Evolutionary conservation across 805 yeast genomes (phyloP), one percentile per base, ranked within the genome.

Genomic region (Candida sithepensis): DNA sequence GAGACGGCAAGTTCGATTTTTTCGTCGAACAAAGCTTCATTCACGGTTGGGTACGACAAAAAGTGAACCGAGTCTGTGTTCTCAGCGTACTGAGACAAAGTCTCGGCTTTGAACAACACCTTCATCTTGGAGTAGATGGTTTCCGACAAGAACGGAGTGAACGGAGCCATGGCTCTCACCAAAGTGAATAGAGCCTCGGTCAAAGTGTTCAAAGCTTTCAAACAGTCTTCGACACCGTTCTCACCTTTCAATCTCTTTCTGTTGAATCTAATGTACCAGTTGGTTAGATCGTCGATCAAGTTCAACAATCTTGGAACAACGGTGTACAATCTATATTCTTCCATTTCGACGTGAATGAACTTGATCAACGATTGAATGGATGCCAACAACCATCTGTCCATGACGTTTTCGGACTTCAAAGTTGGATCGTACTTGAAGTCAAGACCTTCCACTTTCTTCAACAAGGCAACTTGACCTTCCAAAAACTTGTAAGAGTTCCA

Each of bases 211-310:
- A 94, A 78, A 42, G 97, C 97, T 61, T 79, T 79, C 58, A 82
- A 68, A 60, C 97, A 85, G 65, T 94, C 99, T 47, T 82, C 85
- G 44, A 80, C 70, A 51, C 96, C 97, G 51, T 79, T 84, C 64
- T 85, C 94, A 66, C 98, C 98, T 84, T 94, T 94, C 64, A 94
- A 81, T 77, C 99, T 92, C 74, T 89, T 83, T 75, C 99, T 91
- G 76, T 94, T 94, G 71, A 94, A 88, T 70, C 99, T 85, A 67
- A 94, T 94, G 75, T 94, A 94, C 98, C 98, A 94, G 75, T 94
- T 94, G 56, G 99, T 94, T 70, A 94, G 79, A 65, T 88, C 88
- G 64, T 94, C 99, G 66, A 94, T 87, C 69, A 94, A 84, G 49
- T 80, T 78, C 64, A 94, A 78, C 64, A 94, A 74, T 64, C 85